Base-by-base conservation (phyloP, 1,284 basidiomycete species). In the Neotropicomus parvogracilis region DNA sequence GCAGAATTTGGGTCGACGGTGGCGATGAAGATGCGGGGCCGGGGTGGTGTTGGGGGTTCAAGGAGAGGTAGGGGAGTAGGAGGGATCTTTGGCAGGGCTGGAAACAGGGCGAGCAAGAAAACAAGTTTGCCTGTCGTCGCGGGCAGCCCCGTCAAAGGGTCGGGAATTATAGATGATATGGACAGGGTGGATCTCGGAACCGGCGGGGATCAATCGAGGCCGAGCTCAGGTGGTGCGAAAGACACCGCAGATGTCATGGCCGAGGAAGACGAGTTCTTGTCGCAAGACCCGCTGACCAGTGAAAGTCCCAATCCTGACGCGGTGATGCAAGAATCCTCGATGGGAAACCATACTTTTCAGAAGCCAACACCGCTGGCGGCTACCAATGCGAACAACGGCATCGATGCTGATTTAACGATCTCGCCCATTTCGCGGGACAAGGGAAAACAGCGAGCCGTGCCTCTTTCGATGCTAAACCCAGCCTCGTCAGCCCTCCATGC, bases 81-180 rank as follows among this genome's bases (percentile, higher is more conserved):
- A 4, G 57, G 64, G 4, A 57, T 65, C 9, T 68, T 66, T 47
- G 53, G 57, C 29, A 65, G 71, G 40, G 55, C 65, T 0, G 66
- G 73, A 13, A 72, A 72, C 29, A 77, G 76, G 54, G 83, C 72
- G 13, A 88, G 85, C 62, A 78, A 78, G 66, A 79, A 79, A 60
- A 75, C 81, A n/a, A 77, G 66, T 38, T 64, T 88, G 46, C 81
- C 85, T 0, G 76, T 70, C 44, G 78, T 83, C 2, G 68, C 70
- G 47, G 80, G 70, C 13, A 83, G 80, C 57, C 80, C 81, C 34
- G 73, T 78, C 36, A 83, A 83, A 62, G 77, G 43, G 12, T 48
- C 43, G 4, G 59, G 56, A 20, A 40, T 44, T 6, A 44, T 36
- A 7, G 52, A 26, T 9, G 38, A 53, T 42, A 14, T 43, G 13